These are phyloP conservation scores for Cladosporium phlei DNA, from an alignment of 2,329 filamentous ascomycete species.

Conservation along the genomic window DNA sequence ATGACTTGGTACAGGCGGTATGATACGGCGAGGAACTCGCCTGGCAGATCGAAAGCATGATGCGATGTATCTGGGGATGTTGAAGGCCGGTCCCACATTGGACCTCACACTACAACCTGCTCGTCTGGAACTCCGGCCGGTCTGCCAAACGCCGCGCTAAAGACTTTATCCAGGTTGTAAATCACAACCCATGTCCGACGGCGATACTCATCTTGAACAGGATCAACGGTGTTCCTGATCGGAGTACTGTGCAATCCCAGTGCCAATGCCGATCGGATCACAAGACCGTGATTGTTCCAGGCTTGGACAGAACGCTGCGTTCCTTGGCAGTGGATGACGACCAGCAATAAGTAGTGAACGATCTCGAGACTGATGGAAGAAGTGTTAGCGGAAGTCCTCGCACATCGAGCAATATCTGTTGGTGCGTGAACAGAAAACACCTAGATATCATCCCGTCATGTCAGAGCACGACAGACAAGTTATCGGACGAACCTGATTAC, in stretches of 20 bases:
- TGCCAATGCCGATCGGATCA: conserved; percentile 48
- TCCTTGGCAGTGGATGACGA: conserved; percentile 51
- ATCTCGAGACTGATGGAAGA: conserved; percentile 44
- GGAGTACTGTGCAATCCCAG: conserved; percentile 48
- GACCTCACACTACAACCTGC: background rate
- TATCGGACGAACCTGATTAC: conserved; percentile 39
- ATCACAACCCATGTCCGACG: conserved; percentile 47
- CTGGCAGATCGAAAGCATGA: background rate
- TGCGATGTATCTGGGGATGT: background rate
- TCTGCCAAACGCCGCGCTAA: conserved; percentile 26
- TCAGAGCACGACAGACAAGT: too few relatives aligned
- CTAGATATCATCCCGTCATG: too few relatives aligned
- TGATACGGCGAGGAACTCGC: conserved; percentile 8
- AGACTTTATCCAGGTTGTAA: conserved; percentile 21
- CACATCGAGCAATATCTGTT: background rate
- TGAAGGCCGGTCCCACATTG: background rate
- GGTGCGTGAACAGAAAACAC: too few relatives aligned
- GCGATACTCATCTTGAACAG: conserved; percentile 43
- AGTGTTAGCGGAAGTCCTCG: background rate
- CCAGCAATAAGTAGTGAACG: conserved; percentile 49
- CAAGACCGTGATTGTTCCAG: conserved; percentile 52
- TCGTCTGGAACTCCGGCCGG: background rate
- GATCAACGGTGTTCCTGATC: conserved; percentile 39
- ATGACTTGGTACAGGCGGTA: conserved; percentile 26
- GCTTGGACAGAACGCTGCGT: conserved; percentile 51